These are phyloP conservation scores for Salvia sclarea DNA, from an alignment of 305 asterid genomes.

Conservation along the genomic window DNA sequence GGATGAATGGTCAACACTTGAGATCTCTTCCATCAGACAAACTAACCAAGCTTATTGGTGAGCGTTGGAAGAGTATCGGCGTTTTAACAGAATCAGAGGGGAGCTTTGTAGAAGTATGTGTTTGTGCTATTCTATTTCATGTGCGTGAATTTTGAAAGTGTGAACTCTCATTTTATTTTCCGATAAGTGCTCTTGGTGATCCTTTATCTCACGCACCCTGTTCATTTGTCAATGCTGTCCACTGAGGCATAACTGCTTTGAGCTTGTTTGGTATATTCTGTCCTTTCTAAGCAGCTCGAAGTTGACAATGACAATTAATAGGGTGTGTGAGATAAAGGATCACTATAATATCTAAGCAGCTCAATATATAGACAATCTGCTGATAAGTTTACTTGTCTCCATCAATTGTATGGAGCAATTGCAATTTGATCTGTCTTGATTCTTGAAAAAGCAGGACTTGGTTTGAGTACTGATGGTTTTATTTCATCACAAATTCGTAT, in stretches of 20 bases:
- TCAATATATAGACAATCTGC: not conserved
- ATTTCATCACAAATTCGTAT: conserved; percentile 30
- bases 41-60: conserved; percentile 59
- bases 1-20: conserved; percentile 98
- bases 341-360: no score
- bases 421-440: conserved; percentile 9
- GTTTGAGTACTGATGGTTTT: conserved; percentile 11
- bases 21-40: conserved; percentile 70
- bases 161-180: not conserved
- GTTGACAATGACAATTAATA: conserved; percentile 3
- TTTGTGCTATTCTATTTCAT: conserved; percentile 20
- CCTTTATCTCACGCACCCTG: conserved; percentile 7
- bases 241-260: conserved; percentile 15
- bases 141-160: conserved; percentile 13
- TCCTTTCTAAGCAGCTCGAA: conserved; percentile 20
- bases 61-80: conserved; percentile 72
- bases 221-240: conserved; percentile 15
- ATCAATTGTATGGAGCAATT: conserved; percentile 17
- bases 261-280: conserved; percentile 24
- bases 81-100: conserved; percentile 65
- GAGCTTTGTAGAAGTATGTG: conserved; percentile 63
- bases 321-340: no score
- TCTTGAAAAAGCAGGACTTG: conserved; percentile 6
- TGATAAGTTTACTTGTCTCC: not conserved
- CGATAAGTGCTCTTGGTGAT: conserved; percentile 13